Evolutionary conservation across 1,139 yeast species (phyloP).

Genomic region (Geotrichum siamense): DNA sequence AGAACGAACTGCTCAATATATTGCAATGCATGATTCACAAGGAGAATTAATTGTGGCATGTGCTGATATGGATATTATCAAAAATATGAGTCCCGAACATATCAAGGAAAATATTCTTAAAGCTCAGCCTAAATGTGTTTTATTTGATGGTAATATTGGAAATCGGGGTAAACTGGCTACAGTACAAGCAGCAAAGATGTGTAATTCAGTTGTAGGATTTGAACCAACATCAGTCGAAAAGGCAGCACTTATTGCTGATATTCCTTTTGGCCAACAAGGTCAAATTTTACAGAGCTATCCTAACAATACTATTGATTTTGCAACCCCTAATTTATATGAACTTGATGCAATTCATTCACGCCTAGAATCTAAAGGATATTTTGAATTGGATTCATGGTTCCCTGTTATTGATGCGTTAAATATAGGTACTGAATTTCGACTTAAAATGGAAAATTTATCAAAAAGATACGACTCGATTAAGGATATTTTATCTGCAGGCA

Average conservation of each 20-base stretch:
- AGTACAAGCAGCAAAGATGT: conserved; percentile 28
- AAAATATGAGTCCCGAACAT: conserved; percentile 42
- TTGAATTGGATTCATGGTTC: conserved; percentile 68
- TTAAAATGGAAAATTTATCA: conserved; percentile 35
- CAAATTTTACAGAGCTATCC: conserved; percentile 31
- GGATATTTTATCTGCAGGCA: conserved; percentile 41
- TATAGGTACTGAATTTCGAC: conserved; percentile 44
- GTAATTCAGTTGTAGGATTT: conserved; percentile 40
- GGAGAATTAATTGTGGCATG: conserved; percentile 72
- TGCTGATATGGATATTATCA: conserved; percentile 75
- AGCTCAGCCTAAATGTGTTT: conserved; percentile 38
- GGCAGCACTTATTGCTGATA: conserved; percentile 35
- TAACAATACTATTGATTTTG: conserved; percentile 37
- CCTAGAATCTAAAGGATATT: conserved; percentile 44
- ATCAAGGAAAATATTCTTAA: conserved; percentile 32
- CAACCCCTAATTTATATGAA: conserved; percentile 67
- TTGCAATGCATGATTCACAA: conserved; percentile 52
- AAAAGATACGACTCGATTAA: conserved; percentile 28
- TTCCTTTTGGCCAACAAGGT: conserved; percentile 19
- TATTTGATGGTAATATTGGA: conserved; percentile 66
- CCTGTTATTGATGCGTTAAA: conserved; percentile 59
- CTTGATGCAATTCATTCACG: conserved; percentile 48
- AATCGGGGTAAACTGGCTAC: conserved; percentile 38
- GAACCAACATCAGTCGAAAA: conserved; percentile 77
- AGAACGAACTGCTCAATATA: conserved; percentile 58